phyloP scores from a whole-genome alignment of 1,284 basidiomycete genomes.

The Sanghuangporus sanghuang region DNA sequence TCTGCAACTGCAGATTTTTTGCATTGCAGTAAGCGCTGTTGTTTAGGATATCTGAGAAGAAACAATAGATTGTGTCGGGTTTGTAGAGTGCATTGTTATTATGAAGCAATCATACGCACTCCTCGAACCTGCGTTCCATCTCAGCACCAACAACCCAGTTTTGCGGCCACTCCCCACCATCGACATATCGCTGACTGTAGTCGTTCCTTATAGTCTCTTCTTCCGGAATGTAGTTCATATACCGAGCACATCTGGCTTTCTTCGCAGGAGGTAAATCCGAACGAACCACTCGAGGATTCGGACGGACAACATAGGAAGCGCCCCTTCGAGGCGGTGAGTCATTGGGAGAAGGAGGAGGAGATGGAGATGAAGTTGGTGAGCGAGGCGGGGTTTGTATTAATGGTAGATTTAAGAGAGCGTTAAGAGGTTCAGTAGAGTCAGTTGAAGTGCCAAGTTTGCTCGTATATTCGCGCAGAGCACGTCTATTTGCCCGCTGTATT shows the following conservation, averaged over 20 bases:
- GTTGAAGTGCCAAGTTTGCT: constrained; percentile 22
- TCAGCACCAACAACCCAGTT: constrained; percentile 87
- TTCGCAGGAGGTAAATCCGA: constrained; percentile 65
- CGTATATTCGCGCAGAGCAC: constrained; percentile 28
- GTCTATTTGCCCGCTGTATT: constrained; percentile 33
- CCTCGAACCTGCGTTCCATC: constrained; percentile 83
- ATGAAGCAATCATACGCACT: constrained; percentile 53
- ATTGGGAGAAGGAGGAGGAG: constrained; percentile 37
- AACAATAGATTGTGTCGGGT: not conserved
- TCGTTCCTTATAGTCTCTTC: constrained; percentile 96
- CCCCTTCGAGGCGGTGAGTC: not conserved
- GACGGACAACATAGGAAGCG: constrained; percentile 38
- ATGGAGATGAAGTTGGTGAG: constrained; percentile 39
- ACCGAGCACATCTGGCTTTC: constrained; percentile 60
- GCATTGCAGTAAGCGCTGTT: constrained; percentile 73
- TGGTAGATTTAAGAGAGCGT: constrained; percentile 40
- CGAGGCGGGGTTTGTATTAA: constrained; percentile 16
- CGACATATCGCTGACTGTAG: constrained; percentile 87
- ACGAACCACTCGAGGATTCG: constrained; percentile 33
- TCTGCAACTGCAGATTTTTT: constrained; percentile 70
- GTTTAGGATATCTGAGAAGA: constrained; percentile 77
- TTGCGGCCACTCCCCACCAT: constrained; percentile 86
- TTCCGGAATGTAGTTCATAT: constrained; percentile 77
- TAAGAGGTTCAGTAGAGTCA: constrained; percentile 35
- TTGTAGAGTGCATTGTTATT: too few species aligned